Evolutionary conservation across 176 grass and related monocot species (phyloP).

Genomic region (Phragmites australis): DNA sequence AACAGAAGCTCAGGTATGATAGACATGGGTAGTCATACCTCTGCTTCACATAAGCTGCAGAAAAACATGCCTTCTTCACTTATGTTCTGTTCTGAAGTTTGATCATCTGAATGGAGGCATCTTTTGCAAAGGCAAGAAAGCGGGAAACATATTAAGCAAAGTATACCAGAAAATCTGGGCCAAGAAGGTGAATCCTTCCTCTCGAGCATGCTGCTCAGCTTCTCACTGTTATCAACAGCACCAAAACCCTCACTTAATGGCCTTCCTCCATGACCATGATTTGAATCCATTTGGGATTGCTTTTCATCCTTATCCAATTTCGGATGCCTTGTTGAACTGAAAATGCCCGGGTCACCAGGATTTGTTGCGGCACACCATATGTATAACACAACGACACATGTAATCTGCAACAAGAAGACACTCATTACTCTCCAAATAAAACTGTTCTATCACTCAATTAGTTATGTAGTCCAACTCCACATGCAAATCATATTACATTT

Average conservation of each 20-base stretch:
- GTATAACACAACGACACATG: conserved; percentile 68
- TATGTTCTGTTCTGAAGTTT: conserved; percentile 62
- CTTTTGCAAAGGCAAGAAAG: conserved; percentile 51
- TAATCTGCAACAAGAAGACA: conserved; percentile 56
- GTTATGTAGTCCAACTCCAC: neutral
- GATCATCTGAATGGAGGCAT: conserved; percentile 45
- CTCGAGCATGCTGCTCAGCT: conserved; percentile 48
- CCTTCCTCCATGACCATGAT: conserved; percentile 42
- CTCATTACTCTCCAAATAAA: neutral
- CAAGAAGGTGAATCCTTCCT: conserved; percentile 52
- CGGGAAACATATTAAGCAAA: conserved; percentile 56
- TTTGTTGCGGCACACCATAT: conserved; percentile 90
- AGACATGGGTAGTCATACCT: conserved; percentile 51
- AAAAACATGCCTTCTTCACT: conserved; percentile 95
- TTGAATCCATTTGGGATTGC: conserved; percentile 37
- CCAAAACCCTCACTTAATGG: conserved; percentile 32
- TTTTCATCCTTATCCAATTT: conserved; percentile 51
- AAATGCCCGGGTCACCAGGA: conserved; percentile 89
- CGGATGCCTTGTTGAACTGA: conserved; percentile 53
- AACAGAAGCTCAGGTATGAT: neutral
- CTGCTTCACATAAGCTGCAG: conserved; percentile 92
- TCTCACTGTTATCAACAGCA: conserved; percentile 47
- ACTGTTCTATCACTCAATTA: neutral
- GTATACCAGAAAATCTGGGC: conserved; percentile 38
- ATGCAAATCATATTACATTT: neutral